phyloP scores from a whole-genome alignment of 1,139 yeast species.

The Pichia sp. region DNA sequence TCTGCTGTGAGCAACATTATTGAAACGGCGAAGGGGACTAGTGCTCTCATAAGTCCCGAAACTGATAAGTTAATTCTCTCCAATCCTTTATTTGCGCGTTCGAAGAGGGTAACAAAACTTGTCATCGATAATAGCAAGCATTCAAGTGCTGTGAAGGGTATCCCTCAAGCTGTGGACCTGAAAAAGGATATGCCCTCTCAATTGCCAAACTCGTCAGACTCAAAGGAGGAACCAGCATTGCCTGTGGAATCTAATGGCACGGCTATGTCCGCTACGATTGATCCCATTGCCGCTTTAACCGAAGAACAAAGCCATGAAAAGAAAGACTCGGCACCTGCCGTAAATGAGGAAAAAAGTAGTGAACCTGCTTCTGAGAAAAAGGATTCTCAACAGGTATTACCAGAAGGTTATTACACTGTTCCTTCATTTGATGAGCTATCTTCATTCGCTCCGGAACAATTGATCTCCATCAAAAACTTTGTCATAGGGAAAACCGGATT shows the following conservation, averaged over 20 bases:
- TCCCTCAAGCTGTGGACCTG: slow-evolving; percentile 9
- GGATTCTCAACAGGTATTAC: slow-evolving; percentile 19
- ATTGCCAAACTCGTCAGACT: neutral
- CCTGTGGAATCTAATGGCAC: neutral
- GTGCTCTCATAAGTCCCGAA: slow-evolving; percentile 29
- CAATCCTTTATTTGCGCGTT: slow-evolving; percentile 68
- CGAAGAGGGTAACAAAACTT: slow-evolving; percentile 48
- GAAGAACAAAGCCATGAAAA: neutral
- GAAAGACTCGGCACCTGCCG: neutral
- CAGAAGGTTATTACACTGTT: slow-evolving; percentile 81
- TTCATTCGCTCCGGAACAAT: slow-evolving; percentile 51
- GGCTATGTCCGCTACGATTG: neutral
- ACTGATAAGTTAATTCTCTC: slow-evolving; percentile 64
- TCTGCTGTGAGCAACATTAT: slow-evolving; percentile 22
- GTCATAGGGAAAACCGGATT: slow-evolving; percentile 73
- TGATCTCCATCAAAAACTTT: slow-evolving; percentile 58
- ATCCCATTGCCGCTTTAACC: slow-evolving; percentile 2
- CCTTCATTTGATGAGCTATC: slow-evolving; percentile 65
- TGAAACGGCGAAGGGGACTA: slow-evolving; percentile 13
- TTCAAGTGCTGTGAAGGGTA: slow-evolving; percentile 25
- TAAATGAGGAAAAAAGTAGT: neutral
- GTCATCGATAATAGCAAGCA: slow-evolving; percentile 45
- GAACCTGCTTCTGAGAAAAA: neutral
- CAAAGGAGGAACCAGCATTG: neutral
- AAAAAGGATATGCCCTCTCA: slow-evolving; percentile 10